Conservation (phyloP, 768 basidiomycete genomes). For the Lactarius trivialis region DNA sequence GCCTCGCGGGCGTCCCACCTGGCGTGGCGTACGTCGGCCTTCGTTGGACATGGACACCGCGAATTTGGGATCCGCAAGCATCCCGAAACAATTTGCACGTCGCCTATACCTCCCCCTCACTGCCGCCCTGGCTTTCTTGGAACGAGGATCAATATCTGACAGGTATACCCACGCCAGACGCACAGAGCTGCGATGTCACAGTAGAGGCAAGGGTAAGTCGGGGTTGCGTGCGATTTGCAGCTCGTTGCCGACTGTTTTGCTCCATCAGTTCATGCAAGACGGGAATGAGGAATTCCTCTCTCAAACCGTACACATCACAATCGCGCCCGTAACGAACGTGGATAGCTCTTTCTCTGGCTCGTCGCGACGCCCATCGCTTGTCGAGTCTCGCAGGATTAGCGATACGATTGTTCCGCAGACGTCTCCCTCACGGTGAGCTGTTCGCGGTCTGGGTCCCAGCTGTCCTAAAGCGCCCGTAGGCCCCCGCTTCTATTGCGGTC, state of each 20-base stretch:
- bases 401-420: slow-evolving; percentile 36
- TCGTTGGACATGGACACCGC: slow-evolving; percentile 85
- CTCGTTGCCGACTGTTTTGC: slow-evolving; percentile 15
- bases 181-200: slow-evolving; percentile 68
- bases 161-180: slow-evolving; percentile 72
- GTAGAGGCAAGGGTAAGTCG: slow-evolving; percentile 64
- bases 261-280: slow-evolving; percentile 57
- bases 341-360: slow-evolving; percentile 37
- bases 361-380: slow-evolving; percentile 44
- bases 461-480: slow-evolving; percentile 3
- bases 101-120: slow-evolving; percentile 67
- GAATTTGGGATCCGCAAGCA: slow-evolving; percentile 95
- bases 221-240: slow-evolving; percentile 15
- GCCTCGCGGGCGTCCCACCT: slow-evolving; percentile 79
- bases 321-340: slow-evolving; percentile 58
- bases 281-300: slow-evolving; percentile 64
- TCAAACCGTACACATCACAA: slow-evolving; percentile 61
- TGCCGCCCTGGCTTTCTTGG: slow-evolving; percentile 89
- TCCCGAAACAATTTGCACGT: slow-evolving; percentile 76
- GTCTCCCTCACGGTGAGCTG: slow-evolving; percentile 28
- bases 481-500: slow-evolving; percentile 28
- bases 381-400: slow-evolving; percentile 37
- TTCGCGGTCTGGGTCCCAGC: slow-evolving; percentile 16
- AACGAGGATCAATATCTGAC: slow-evolving; percentile 66
- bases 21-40: slow-evolving; percentile 75